Percentiles rank a stretch among this genome's conserved stretches.
phyloP scores from a whole-genome alignment of 371 early-diverging fungal species.

The Actinomucor elegans region DNA sequence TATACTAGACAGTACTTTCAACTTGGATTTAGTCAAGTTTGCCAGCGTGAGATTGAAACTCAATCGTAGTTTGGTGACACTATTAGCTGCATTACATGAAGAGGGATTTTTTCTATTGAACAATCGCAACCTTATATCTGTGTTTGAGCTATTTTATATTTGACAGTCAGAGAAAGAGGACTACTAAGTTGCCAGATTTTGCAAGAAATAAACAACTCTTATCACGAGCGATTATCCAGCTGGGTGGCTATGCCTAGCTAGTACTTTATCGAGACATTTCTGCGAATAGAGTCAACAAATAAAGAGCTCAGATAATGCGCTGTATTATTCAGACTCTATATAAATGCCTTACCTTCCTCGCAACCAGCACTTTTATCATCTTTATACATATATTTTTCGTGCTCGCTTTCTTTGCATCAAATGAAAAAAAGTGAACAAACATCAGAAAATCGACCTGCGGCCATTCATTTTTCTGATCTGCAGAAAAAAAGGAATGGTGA shows the following conservation, averaged over 20 bases:
- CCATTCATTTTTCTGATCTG: slow-evolving; percentile 3
- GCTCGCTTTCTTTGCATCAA: background rate
- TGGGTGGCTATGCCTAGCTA: no score
- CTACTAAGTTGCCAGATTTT: background rate
- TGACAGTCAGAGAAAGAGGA: background rate
- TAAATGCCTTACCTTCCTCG: no score
- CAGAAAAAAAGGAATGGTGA: background rate
- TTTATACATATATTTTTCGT: background rate
- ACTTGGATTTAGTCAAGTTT: no score
- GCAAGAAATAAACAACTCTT: background rate
- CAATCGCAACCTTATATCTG: background rate
- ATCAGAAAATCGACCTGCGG: background rate
- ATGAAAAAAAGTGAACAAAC: background rate
- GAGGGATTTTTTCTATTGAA: background rate
- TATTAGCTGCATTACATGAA: no score
- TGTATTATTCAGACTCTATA: no score
- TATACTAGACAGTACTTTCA: no score
- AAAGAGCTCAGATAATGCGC: background rate
- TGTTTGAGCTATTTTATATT: background rate
- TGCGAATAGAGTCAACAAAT: background rate
- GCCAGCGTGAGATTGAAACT: no score
- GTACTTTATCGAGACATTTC: background rate
- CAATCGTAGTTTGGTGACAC: no score
- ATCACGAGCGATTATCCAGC: no score
- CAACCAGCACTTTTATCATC: no score